Evolutionary conservation across 768 basidiomycete genomes (phyloP).

Genomic region (Bullera alba): DNA sequence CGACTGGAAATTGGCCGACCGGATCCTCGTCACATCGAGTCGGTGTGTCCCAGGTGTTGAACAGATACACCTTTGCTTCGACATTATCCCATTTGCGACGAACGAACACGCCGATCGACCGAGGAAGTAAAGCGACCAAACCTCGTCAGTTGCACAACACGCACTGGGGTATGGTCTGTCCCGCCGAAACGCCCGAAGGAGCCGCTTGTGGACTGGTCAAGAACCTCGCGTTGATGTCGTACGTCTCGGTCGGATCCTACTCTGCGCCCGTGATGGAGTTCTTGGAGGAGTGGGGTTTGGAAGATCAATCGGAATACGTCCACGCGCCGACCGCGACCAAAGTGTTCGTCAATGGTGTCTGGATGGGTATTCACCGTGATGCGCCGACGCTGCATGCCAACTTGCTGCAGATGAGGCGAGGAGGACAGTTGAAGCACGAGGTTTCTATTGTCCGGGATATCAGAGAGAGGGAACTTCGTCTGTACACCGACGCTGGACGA

Average conservation of each 20-base stretch:
- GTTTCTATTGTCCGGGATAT: conserved; percentile 97
- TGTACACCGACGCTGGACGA: conserved; percentile 95
- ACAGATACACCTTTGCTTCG: conserved; percentile 97
- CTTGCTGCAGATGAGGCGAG: conserved; percentile 81
- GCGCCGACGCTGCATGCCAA: conserved; percentile 86
- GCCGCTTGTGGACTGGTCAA: conserved; percentile 99
- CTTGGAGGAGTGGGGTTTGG: conserved; percentile 96
- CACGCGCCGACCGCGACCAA: conserved; percentile 74
- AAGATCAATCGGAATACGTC: conserved; percentile 87
- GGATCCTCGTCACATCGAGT: conserved; percentile 97
- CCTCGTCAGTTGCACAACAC: conserved; percentile 98
- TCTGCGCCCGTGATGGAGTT: conserved; percentile 96
- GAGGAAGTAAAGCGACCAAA: conserved; percentile 98
- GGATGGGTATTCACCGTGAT: conserved; percentile 98
- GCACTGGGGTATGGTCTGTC: conserved; percentile 99
- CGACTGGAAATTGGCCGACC: conserved; percentile 99
- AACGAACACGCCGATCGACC: conserved; percentile 93
- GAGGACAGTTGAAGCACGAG: conserved; percentile 91
- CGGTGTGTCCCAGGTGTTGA: conserved; percentile 96
- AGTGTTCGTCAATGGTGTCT: conserved; percentile 98
- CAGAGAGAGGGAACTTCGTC: conserved; percentile 82
- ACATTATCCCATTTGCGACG: conserved; percentile 96
- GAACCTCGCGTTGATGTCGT: conserved; percentile 93
- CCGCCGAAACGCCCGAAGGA: conserved; percentile 98
- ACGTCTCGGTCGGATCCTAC: conserved; percentile 93